Evolutionary conservation across 1,139 yeast genomes (phyloP).

Genomic region (Blastobotrys serpentis): DNA sequence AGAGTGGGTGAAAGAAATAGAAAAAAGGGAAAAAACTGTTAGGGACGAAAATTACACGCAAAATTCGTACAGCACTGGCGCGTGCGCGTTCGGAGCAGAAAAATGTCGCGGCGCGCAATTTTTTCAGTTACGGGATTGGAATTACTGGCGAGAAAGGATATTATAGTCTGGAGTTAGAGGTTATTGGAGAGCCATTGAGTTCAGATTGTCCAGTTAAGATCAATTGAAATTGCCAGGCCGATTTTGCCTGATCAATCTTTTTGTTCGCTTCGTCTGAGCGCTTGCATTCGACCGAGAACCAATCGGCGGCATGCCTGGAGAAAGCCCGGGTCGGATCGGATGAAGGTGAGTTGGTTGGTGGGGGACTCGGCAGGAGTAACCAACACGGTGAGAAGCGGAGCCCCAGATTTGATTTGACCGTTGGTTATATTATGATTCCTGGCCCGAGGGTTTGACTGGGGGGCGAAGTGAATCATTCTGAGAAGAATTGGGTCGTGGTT

Average conservation of each 20-base stretch:
- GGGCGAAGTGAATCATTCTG: too few relatives aligned
- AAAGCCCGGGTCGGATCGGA: constrained; percentile 5
- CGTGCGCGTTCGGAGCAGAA: constrained; percentile 5
- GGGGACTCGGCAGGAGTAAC: not conserved
- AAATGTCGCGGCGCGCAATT: constrained; percentile 1
- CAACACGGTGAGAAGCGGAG: not conserved
- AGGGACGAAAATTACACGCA: constrained; percentile 13
- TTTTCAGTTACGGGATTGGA: not conserved
- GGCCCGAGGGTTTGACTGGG: too few relatives aligned
- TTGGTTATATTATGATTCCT: too few relatives aligned
- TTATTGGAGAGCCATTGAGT: too few relatives aligned
- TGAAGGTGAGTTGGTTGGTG: not conserved
- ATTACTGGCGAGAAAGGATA: too few relatives aligned
- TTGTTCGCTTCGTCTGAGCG: too few relatives aligned
- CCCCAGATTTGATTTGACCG: too few relatives aligned
- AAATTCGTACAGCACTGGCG: not conserved
- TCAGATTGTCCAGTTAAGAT: too few relatives aligned
- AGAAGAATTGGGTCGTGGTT: too few relatives aligned
- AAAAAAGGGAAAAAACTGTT: constrained; percentile 13
- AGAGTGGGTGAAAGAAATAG: constrained; percentile 20
- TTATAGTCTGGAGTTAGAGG: too few relatives aligned
- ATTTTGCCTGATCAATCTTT: not conserved
- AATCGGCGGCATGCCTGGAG: not conserved
- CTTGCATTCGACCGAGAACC: not conserved
- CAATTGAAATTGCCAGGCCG: not conserved